Conservation (phyloP, 1,284 basidiomycete genomes). For the Puccinia hordei region DNA sequence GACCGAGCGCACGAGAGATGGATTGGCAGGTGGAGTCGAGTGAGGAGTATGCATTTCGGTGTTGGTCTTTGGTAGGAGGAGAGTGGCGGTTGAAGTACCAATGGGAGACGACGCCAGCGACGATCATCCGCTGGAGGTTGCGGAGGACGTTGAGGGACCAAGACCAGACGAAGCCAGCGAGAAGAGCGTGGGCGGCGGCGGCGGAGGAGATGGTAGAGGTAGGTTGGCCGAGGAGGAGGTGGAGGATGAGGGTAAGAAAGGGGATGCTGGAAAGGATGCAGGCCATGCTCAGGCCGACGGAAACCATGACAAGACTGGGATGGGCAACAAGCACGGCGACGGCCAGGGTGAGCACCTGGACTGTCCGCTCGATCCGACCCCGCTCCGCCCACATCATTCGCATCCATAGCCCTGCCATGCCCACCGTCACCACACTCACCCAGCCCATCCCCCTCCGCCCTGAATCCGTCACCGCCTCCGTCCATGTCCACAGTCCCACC, state of each 20-base stretch:
- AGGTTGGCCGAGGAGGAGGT: slow-evolving; percentile 4
- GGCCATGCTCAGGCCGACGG: slow-evolving; percentile 28
- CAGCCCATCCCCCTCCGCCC: slow-evolving; percentile 23
- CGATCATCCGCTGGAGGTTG: slow-evolving; percentile 37
- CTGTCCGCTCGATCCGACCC: slow-evolving; percentile 28
- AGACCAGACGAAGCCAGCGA: slow-evolving; percentile 45
- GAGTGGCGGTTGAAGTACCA: slow-evolving; percentile 51
- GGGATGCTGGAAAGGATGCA: slow-evolving; percentile 43
- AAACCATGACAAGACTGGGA: slow-evolving; percentile 45
- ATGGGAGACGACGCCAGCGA: slow-evolving; percentile 49
- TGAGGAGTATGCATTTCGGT: slow-evolving; percentile 18
- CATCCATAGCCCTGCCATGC: background rate
- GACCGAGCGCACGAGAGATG: slow-evolving; percentile 37
- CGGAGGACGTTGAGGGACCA: slow-evolving; percentile 45
- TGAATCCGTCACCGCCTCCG: slow-evolving; percentile 31
- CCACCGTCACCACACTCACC: slow-evolving; percentile 24
- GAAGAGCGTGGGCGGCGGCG: slow-evolving; percentile 11
- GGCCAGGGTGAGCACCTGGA: slow-evolving; percentile 38
- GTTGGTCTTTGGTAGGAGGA: background rate
- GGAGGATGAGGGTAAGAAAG: slow-evolving; percentile 32
- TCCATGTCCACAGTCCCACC: slow-evolving; percentile 46
- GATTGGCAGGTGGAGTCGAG: slow-evolving; percentile 42
- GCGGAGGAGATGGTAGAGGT: slow-evolving; percentile 18
- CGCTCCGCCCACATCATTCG: slow-evolving; percentile 36
- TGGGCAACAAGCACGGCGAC: slow-evolving; percentile 28